Evolutionary conservation across 208 protist species (phyloP), one percentile per base, ranked within the genome.

Genomic region (Sergeia podlipaevii): DNA sequence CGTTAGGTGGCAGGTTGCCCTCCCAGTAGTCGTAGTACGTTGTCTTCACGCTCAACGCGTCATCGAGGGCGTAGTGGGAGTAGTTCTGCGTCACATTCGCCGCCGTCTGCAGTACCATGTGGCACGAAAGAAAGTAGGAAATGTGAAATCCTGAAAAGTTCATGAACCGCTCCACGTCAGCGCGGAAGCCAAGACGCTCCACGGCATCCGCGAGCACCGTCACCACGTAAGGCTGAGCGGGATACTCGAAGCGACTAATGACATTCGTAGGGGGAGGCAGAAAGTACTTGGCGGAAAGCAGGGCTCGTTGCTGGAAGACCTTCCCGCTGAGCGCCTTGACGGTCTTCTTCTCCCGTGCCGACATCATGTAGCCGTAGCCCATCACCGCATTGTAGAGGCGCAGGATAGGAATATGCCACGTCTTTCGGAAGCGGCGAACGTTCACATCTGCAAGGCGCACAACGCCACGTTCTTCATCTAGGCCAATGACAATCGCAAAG

Each of bases 61-160:
- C 83, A 20, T 91, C 73, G 39, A 80, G 58, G 47, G 76, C 71
- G 66, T 80, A 80, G 63, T 90, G 77, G 8, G 78, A 93, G 55
- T 81, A 93, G 61, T 93, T 91, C 51, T 85, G 66, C 27, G 81
- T 64, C 48, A 90, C 80, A 8, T 67, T 63, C 17, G 68, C 79
- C 0, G 83, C 80, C 29, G 65, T 77, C 42, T 86, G 74, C 10
- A 96, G 69, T 20, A 86, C 73, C 62, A 96, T 74, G 70, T 87
- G 72, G 28, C 53, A 44, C 11, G 89, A 93, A 21, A 96, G 51
- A 37, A 96, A 90, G 67, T 86, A 96, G 0, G 86, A 86, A 21
- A 92, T 73, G 67, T 93, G 89, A 58, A 93, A 94, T 8, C 86
- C 89, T 53, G 73, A 85, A 56, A 74, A 80, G 64, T 96, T 91